Percentiles rank a stretch among this genome's conserved stretches.
Evolutionary conservation across 148 eudicot species (phyloP).

Genomic region (Linanthus parryae): DNA sequence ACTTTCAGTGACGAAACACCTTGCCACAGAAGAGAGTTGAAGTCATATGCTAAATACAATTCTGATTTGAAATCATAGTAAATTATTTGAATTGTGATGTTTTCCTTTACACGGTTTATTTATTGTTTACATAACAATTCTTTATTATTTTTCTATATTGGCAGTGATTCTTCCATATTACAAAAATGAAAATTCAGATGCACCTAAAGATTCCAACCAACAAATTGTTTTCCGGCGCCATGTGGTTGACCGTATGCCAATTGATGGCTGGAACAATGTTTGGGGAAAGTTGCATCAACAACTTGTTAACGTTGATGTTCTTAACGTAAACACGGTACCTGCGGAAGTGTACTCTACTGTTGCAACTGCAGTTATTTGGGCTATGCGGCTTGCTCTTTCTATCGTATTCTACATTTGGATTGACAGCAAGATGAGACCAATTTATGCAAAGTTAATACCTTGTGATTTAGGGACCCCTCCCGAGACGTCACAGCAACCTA

Average conservation of each 20-base stretch:
- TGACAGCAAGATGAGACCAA: slow-evolving; percentile 70
- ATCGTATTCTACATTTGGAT: slow-evolving; percentile 69
- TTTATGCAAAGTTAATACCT: slow-evolving; percentile 84
- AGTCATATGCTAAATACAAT: no score
- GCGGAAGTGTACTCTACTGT: slow-evolving; percentile 76
- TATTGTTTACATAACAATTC: no score
- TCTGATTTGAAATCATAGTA: no score
- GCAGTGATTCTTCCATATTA: slow-evolving; percentile 84
- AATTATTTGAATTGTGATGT: no score
- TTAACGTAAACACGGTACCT: slow-evolving; percentile 52
- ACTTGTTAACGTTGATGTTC: slow-evolving; percentile 77
- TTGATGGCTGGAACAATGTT: slow-evolving; percentile 87
- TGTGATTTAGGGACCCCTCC: slow-evolving; percentile 71
- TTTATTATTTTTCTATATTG: slow-evolving; percentile 10
- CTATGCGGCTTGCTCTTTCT: slow-evolving; percentile 91
- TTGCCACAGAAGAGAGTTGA: no score
- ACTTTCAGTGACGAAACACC: no score
- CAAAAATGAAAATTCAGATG: slow-evolving; percentile 40
- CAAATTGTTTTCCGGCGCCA: slow-evolving; percentile 68
- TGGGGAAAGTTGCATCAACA: slow-evolving; percentile 94
- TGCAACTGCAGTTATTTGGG: slow-evolving; percentile 85
- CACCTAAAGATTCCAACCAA: slow-evolving; percentile 26
- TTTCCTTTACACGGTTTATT: no score
- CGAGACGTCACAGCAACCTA: slow-evolving; percentile 46
- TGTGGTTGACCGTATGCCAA: slow-evolving; percentile 80